phyloP scores from a whole-genome alignment of 2,329 filamentous ascomycete species.

The Thelonectria blattea region DNA sequence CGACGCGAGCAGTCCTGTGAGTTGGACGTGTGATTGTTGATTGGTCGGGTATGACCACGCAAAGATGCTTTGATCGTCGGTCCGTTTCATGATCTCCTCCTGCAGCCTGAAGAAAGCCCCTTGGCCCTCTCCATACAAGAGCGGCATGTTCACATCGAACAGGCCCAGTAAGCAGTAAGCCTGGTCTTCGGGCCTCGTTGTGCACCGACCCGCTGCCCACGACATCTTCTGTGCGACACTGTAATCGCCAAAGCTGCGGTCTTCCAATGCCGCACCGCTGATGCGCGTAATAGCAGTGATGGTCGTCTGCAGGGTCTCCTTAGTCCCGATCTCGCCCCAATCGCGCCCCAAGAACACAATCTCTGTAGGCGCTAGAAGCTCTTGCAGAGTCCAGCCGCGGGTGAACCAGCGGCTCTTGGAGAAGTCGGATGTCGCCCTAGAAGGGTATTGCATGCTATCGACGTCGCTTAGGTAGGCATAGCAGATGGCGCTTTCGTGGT shows the following conservation, averaged over 20 bases:
- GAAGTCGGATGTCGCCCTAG: not conserved
- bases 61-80: slow-evolving; percentile 4
- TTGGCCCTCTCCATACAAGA: slow-evolving; percentile 14
- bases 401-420: slow-evolving; percentile 1
- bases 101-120: slow-evolving; percentile 12
- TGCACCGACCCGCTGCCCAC: slow-evolving; percentile 10
- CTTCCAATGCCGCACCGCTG: not conserved
- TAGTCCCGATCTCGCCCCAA: slow-evolving; percentile 2
- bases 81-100: slow-evolving; percentile 10
- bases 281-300: not conserved
- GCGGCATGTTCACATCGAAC: slow-evolving; percentile 15
- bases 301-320: not conserved
- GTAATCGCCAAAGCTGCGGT: not conserved
- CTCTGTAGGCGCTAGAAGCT: not conserved
- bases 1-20: not conserved
- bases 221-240: slow-evolving; percentile 16
- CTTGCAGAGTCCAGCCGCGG: not conserved
- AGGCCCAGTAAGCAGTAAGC: slow-evolving; percentile 16
- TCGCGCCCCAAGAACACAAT: not conserved
- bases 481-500: not conserved
- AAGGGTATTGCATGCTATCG: not conserved
- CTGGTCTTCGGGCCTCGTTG: slow-evolving; percentile 5
- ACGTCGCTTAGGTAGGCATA: slow-evolving; percentile 7
- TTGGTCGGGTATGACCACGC: not conserved
- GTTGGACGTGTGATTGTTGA: not conserved